Evolutionary conservation across 2,329 filamentous ascomycete species (phyloP), one percentile per base, ranked within the genome.

Genomic region (Colletotrichum musicola): DNA sequence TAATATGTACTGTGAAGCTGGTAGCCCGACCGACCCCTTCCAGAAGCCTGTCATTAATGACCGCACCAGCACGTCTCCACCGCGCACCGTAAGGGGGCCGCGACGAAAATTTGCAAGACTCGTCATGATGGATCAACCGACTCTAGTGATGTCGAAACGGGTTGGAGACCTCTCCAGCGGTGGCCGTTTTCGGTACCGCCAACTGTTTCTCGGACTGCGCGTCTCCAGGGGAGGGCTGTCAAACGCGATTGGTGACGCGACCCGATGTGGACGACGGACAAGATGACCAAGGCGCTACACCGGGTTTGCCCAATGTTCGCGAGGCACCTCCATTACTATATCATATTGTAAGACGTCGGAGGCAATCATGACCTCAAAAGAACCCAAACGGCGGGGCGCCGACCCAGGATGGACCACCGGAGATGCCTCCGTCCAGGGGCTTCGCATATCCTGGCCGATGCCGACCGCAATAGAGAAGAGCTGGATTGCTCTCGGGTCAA

Each of bases 41-140:
- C 18, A 27, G 53, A 64, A 58, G 16, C 53, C 59, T 67, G 59
- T 67, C 59, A 67, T 40, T 63, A 63, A 67, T 64, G 64, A 66
- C 64, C n/a, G 22, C 35, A 30, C 6, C 22, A 62, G 13, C 27
- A 40, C 49, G 50, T 56, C 58, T 14, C 64, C 64, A 62, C 64
- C 58, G 46, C 25, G n/a, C 30, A 35, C n/a, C 42, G 42, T 40
- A 27, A 66, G 38, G 44, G 49, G 42, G 30, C 27, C 6, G n/a
- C 58, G 20, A 56, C 38, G 49, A 65, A 40, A 51, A 61, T 62
- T 54, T 53, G 38, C 22, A 62, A 47, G n/a, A 46, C 13, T 56
- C 40, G 42, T 56, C 50, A 25, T 46, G 38, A 53, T 54, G 47
- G 38, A 56, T 18, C 50, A 55, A 20, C 51, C 60, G 47, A 25